phyloP scores from a whole-genome alignment of 768 basidiomycete species.

The Suillus alpinus region DNA sequence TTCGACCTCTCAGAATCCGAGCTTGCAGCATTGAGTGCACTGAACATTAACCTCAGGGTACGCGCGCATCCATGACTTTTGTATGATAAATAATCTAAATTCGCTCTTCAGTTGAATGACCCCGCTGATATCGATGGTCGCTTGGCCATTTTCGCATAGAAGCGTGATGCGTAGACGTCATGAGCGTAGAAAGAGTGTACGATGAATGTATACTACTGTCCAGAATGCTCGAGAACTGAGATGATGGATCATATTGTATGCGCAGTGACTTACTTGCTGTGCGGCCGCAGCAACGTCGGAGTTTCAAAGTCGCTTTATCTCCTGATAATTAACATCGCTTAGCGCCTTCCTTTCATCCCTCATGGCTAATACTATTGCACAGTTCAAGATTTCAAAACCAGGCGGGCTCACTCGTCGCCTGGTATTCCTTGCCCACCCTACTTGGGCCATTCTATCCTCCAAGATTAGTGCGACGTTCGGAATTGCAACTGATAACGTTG shows the following conservation, averaged over 20 bases:
- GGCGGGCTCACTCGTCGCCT: constrained; percentile 61
- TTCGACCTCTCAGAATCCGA: constrained; percentile 58
- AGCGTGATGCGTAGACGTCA: background rate
- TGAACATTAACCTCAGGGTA: constrained; percentile 67
- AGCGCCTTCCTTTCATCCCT: constrained; percentile 8
- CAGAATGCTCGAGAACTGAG: background rate
- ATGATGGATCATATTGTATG: background rate
- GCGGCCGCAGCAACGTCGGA: constrained; percentile 37
- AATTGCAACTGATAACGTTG: constrained; percentile 58
- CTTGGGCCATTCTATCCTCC: constrained; percentile 55
- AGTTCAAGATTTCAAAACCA: constrained; percentile 64
- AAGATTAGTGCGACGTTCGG: constrained; percentile 53
- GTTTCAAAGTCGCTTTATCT: constrained; percentile 35
- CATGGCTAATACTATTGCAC: constrained; percentile 38
- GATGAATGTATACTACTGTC: background rate
- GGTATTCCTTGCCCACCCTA: constrained; percentile 48
- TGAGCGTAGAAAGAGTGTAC: constrained; percentile 5
- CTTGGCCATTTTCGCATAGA: constrained; percentile 68
- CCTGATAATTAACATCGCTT: constrained; percentile 4
- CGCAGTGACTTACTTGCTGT: background rate
- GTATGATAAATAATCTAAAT: constrained; percentile 5
- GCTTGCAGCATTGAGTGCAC: constrained; percentile 49
- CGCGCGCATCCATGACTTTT: constrained; percentile 19
- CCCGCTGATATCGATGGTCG: constrained; percentile 65
- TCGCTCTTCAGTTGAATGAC: constrained; percentile 55